A percentile compares a stretch with the other conserved stretches of the same genome.
Conservation (phyloP, 495 filamentous ascomycete species). For the Penicillium longicatenatum region DNA sequence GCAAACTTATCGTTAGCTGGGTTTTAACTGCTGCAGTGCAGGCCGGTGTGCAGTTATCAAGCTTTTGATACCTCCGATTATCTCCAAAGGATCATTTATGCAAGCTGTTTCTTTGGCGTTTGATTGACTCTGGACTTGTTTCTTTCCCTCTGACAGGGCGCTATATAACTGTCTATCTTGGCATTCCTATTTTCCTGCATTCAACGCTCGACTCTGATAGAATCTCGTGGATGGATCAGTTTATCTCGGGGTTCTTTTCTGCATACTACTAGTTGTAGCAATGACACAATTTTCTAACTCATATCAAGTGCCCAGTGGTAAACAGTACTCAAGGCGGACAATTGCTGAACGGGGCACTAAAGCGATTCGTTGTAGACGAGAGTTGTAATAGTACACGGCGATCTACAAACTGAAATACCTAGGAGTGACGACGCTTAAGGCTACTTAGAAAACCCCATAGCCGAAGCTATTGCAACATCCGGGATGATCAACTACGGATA, state of each 20-base stretch:
- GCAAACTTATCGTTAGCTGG: neutral
- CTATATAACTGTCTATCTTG: neutral
- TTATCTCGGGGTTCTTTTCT: neutral
- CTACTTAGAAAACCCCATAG: no score
- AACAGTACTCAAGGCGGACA: no score
- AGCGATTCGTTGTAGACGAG: no score
- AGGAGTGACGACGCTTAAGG: no score
- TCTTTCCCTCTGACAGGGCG: neutral
- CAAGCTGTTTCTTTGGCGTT: neutral
- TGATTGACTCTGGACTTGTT: neutral
- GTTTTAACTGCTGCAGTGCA: neutral
- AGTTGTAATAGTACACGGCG: no score
- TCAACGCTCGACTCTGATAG: neutral
- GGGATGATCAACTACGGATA: neutral
- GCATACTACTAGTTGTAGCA: neutral
- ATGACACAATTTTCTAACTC: neutral
- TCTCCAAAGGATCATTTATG: neutral
- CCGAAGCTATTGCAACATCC: no score
- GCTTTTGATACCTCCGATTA: neutral
- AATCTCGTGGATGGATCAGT: neutral
- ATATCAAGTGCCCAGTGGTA: neutral
- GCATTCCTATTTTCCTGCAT: neutral
- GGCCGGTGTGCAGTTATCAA: neutral
- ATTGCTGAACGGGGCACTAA: no score
- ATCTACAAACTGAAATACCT: no score